Conservation (phyloP, 1,284 basidiomycete genomes). For the Tylopilus sp. region DNA sequence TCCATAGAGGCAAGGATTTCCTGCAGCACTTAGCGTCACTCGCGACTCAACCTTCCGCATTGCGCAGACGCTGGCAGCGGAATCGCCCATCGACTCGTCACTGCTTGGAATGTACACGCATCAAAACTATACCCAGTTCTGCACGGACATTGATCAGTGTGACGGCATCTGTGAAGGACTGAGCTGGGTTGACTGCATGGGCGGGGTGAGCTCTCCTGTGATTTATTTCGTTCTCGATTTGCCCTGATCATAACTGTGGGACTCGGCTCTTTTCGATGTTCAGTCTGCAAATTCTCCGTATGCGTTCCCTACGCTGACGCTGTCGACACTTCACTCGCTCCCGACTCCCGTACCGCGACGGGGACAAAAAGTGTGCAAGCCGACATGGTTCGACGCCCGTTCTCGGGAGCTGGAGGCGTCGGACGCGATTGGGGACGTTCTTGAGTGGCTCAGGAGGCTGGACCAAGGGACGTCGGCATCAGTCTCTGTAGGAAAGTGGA, state of each 20-base stretch:
- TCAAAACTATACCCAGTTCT: conserved; percentile 89
- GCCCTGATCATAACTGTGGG: not conserved
- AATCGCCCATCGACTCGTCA: conserved; percentile 88
- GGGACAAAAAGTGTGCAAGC: conserved; percentile 78
- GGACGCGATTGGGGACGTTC: conserved; percentile 54
- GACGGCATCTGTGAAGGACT: conserved; percentile 71
- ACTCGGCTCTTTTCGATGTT: conserved; percentile 45
- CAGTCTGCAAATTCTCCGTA: conserved; percentile 70
- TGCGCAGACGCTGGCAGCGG: conserved; percentile 69
- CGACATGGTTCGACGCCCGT: conserved; percentile 63
- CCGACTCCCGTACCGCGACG: conserved; percentile 80
- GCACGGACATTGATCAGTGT: conserved; percentile 74
- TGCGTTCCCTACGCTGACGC: conserved; percentile 75
- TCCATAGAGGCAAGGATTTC: conserved; percentile 68
- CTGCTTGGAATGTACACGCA: conserved; percentile 89
- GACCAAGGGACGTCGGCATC: conserved; percentile 18
- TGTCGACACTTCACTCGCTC: conserved; percentile 78
- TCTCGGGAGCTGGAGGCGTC: conserved; percentile 53
- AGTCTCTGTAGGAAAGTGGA: conserved; percentile 47
- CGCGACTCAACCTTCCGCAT: not conserved
- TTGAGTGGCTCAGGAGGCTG: conserved; percentile 47
- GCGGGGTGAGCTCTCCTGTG: conserved; percentile 52
- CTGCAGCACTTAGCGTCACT: not conserved
- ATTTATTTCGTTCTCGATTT: not conserved
- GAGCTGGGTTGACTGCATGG: conserved; percentile 76